phyloP scores from a whole-genome alignment of 306 rosid species.

The Echinosophora koreensis region DNA sequence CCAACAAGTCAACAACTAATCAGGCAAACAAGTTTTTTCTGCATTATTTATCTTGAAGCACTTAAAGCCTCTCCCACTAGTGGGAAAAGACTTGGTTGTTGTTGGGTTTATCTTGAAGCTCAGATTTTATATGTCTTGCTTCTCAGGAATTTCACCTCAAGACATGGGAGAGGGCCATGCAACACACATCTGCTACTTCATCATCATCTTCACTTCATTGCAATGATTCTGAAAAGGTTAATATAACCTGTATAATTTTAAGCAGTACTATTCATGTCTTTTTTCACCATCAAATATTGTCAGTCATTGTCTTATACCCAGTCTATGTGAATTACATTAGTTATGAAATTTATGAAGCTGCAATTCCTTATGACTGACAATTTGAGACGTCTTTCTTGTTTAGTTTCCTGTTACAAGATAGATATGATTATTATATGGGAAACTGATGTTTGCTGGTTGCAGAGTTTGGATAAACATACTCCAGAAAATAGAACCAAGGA shows the following conservation, averaged over 20 bases:
- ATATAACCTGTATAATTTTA: constrained; percentile 25
- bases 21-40: constrained; percentile 32
- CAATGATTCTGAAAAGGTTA: constrained; percentile 62
- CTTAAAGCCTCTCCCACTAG: background rate
- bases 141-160: constrained; percentile 87
- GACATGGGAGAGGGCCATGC: constrained; percentile 90
- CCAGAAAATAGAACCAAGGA: constrained; percentile 59
- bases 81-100: no score
- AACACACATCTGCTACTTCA: constrained; percentile 64
- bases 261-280: constrained; percentile 36
- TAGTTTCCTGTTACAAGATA: constrained; percentile 33
- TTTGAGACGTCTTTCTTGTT: constrained; percentile 37
- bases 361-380: constrained; percentile 17
- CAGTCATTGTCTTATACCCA: constrained; percentile 22
- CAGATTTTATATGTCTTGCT: constrained; percentile 42
- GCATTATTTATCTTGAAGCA: constrained; percentile 32
- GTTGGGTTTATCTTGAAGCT: constrained; percentile 26
- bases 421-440: constrained; percentile 21
- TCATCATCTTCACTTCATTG: constrained; percentile 65
- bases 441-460: constrained; percentile 50
- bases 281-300: constrained; percentile 19
- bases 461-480: constrained; percentile 64
- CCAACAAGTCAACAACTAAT: background rate
- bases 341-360: constrained; percentile 31
- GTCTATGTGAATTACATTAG: constrained; percentile 1